These are phyloP conservation scores for Pyrenula massariospora DNA, from an alignment of 495 filamentous ascomycete genomes.

Conservation along the genomic window DNA sequence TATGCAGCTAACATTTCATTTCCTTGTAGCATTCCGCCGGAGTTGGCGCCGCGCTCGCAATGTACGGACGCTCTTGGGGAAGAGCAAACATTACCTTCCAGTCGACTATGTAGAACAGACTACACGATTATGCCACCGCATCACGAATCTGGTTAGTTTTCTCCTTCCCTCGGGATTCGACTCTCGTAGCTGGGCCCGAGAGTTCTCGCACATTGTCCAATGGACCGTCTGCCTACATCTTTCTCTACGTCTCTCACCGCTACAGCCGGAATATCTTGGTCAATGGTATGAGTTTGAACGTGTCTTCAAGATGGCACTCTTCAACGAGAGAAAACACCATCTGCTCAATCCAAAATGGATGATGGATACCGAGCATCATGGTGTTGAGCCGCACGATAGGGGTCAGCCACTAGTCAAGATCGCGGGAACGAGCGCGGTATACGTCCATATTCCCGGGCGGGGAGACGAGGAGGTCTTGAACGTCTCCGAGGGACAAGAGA, in stretches of 20 bases:
- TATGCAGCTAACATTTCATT: too few relatives aligned
- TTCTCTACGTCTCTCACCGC: not conserved
- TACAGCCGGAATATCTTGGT: not conserved
- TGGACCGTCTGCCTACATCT: not conserved
- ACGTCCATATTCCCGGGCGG: not conserved
- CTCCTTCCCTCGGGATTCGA: not conserved
- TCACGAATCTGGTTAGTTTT: not conserved
- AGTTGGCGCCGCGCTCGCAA: not conserved
- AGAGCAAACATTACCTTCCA: not conserved
- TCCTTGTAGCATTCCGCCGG: not conserved
- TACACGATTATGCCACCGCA: not conserved
- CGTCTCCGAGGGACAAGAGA: not conserved
- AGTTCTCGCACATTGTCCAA: not conserved
- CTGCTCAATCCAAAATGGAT: not conserved
- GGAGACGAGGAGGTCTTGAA: not conserved
- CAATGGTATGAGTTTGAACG: not conserved
- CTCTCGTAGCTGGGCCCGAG: not conserved
- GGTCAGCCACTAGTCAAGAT: not conserved
- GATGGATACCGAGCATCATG: not conserved
- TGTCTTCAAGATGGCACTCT: not conserved
- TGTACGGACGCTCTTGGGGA: not conserved
- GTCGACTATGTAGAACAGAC: not conserved
- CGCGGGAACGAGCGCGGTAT: not conserved
- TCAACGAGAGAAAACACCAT: not conserved
- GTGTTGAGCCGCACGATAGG: not conserved